A percentile compares a stretch with the other conserved stretches of the same genome.
Evolutionary conservation across 768 basidiomycete species (phyloP).

Genomic region (Leucosporidium scottii): DNA sequence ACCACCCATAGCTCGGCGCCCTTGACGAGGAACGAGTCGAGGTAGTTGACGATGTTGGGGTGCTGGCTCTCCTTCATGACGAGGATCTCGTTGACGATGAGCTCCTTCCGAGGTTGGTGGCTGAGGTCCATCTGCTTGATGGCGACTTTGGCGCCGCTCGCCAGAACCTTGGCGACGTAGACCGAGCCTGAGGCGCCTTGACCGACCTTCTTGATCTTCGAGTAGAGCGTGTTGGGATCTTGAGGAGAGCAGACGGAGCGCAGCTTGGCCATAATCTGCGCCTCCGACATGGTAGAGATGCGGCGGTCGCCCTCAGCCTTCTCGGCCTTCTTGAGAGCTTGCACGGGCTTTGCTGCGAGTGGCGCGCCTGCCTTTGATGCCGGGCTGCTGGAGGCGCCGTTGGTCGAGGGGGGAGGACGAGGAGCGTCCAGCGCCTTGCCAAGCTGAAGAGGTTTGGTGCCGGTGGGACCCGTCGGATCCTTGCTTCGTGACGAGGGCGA

Average conservation of each 20-base stretch:
- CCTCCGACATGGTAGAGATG: constrained; percentile 93
- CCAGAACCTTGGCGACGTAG: constrained; percentile 90
- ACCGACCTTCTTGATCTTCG: constrained; percentile 97
- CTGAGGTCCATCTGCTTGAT: constrained; percentile 95
- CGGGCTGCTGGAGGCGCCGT: constrained; percentile 40
- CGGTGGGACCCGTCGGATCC: background rate
- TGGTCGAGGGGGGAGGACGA: constrained; percentile 45
- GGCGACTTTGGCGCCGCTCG: constrained; percentile 79
- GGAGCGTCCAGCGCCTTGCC: constrained; percentile 49
- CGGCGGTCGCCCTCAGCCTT: constrained; percentile 59
- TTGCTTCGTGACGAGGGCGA: background rate
- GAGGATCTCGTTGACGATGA: constrained; percentile 94
- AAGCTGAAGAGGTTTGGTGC: constrained; percentile 6
- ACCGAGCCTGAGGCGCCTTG: constrained; percentile 98
- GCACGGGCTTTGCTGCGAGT: constrained; percentile 10
- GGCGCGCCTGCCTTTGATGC: constrained; percentile 6
- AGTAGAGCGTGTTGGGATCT: constrained; percentile 83
- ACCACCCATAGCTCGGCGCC: constrained; percentile 97
- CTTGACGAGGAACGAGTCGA: constrained; percentile 79
- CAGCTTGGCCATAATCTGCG: constrained; percentile 96
- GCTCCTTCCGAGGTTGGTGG: constrained; percentile 82
- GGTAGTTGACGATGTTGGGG: constrained; percentile 78
- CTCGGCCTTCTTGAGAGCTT: constrained; percentile 50
- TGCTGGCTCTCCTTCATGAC: constrained; percentile 99
- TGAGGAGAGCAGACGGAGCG: constrained; percentile 75